Evolutionary conservation across 148 eudicot species (phyloP), one percentile per base, ranked within the genome.

Genomic region (Diospyros kaki): DNA sequence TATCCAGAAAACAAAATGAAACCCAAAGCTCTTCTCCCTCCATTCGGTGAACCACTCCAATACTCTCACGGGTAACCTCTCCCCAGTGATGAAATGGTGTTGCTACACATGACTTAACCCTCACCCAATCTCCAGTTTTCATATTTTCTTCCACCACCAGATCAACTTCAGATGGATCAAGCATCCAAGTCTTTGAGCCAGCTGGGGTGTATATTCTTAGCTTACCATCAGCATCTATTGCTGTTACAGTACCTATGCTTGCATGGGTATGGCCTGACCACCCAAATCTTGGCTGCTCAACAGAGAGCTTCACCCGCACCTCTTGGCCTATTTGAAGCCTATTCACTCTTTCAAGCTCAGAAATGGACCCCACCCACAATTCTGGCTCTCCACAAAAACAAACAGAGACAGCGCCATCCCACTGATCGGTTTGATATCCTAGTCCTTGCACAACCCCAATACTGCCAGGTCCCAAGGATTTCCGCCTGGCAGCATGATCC

Each of bases 151-250:
- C 94, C 82, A 87, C 91, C 2, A 91, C 85, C 39, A 83, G 70
- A 42, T 89, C 96, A n/a, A 93, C 92, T 73, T 91, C 98, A 45
- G 92, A 82, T 68, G 98, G 98, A 71, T 93, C 98, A n/a, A 93
- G 81, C 83, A 85, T 87, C 98, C 98, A 93, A 50, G 87, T 77
- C 78, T 88, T 91, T 9, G 94, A 86, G 45, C 96, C 94, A 40
- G 85, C 87, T 12, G 96, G 92, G 2, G 98, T 93, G 74, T 88
- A 89, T 70, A 91, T 91, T 70, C 96, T 88, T 58, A 93, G 81
- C 79, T 91, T 93, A 44, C 98, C 98, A 69, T 93, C 98, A 5
- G 89, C 94, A 50, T 93, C 98, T 42, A 93, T 88, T 17, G 94
- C 86, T 17, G 91, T 77, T 64, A 91, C 84, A 18, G 85, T 85